Conservation (phyloP, 805 yeast genomes). For the Candida golubevii region DNA sequence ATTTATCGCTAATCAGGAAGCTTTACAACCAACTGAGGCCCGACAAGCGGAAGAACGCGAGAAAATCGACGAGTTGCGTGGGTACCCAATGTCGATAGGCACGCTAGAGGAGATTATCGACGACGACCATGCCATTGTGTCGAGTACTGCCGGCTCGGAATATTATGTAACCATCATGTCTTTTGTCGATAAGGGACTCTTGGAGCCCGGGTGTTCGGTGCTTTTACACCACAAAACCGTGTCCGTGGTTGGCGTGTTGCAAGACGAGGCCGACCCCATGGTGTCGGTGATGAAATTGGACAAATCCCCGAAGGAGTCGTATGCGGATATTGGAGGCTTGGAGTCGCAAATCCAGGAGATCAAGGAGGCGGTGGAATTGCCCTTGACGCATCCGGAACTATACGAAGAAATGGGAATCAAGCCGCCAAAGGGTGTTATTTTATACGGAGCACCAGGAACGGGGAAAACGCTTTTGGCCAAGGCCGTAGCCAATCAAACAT, state of each 20-base stretch:
- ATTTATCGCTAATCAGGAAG: constrained; percentile 91
- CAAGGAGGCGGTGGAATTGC: constrained; percentile 94
- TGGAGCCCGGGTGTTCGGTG: constrained; percentile 97
- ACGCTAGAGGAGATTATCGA: constrained; percentile 95
- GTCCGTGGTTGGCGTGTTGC: constrained; percentile 95
- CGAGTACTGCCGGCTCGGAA: constrained; percentile 94
- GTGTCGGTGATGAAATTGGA: constrained; percentile 97
- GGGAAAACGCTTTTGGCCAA: constrained; percentile 94
- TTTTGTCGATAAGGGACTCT: constrained; percentile 91
- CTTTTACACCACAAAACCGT: constrained; percentile 93
- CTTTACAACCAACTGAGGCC: constrained; percentile 92
- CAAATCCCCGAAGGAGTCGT: constrained; percentile 94
- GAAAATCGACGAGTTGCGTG: constrained; percentile 92
- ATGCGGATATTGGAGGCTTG: constrained; percentile 95
- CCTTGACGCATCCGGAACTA: constrained; percentile 92
- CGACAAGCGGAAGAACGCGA: constrained; percentile 95
- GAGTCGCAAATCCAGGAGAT: constrained; percentile 96
- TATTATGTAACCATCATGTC: constrained; percentile 94
- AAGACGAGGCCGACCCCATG: constrained; percentile 97
- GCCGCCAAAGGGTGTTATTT: constrained; percentile 96
- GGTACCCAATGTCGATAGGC: constrained; percentile 94
- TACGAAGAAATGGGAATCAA: constrained; percentile 98
- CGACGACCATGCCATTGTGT: constrained; percentile 98
- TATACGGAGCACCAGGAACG: constrained; percentile 98
- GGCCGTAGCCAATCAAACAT: constrained; percentile 97